phyloP scores from a whole-genome alignment of 345 rosid species.

The Garcia nutans region DNA sequence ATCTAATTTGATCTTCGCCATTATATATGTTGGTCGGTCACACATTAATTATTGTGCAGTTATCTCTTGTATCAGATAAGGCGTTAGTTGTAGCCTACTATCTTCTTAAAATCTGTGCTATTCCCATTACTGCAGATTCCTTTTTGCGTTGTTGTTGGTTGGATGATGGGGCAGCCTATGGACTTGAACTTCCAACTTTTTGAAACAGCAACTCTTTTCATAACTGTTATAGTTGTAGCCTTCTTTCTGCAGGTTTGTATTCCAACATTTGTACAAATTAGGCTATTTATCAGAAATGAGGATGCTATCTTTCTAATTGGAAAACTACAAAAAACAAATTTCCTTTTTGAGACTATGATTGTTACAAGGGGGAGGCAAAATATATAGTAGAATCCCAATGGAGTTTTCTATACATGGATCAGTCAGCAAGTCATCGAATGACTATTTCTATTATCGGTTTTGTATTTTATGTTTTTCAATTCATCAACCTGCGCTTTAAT shows the following conservation, averaged over 20 bases:
- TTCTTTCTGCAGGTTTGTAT: constrained; percentile 73
- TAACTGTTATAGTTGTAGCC: constrained; percentile 76
- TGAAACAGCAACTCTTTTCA: constrained; percentile 79
- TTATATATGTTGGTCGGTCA: neutral
- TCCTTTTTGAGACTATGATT: neutral
- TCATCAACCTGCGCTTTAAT: neutral
- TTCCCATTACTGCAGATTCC: constrained; percentile 54
- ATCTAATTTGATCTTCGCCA: neutral
- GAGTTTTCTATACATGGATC: neutral
- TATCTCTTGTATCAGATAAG: neutral
- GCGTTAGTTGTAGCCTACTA: neutral
- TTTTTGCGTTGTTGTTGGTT: constrained; percentile 70
- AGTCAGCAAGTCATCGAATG: neutral
- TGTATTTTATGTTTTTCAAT: neutral
- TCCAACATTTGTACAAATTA: neutral
- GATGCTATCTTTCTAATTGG: neutral
- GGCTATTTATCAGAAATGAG: neutral
- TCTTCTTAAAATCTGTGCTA: neutral
- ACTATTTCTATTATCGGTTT: too few species aligned
- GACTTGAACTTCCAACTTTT: constrained; percentile 84
- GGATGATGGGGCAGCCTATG: constrained; percentile 78
- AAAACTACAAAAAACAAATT: neutral
- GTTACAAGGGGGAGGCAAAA: too few species aligned
- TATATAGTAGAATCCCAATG: neutral
- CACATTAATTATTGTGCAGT: neutral